These are phyloP conservation scores for Omphalotus guepiniiformis DNA, from an alignment of 768 basidiomycete genomes.

Conservation along the genomic window DNA sequence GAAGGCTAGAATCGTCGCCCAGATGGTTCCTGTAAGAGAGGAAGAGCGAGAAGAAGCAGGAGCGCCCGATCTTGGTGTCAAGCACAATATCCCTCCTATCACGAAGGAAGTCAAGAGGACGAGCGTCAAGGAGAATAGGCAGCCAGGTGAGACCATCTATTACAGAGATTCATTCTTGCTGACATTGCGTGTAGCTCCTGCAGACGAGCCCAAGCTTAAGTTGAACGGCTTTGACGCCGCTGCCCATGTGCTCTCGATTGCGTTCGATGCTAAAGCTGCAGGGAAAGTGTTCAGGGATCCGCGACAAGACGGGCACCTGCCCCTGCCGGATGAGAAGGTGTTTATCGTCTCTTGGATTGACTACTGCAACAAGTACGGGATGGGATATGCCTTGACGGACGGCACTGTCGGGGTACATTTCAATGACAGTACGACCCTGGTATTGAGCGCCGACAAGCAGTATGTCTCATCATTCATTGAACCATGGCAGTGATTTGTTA, in stretches of 20 bases:
- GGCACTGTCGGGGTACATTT: constrained; percentile 94
- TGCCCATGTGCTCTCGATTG: constrained; percentile 41
- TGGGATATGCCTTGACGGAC: constrained; percentile 96
- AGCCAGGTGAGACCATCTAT: constrained; percentile 2
- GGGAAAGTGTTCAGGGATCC: constrained; percentile 70
- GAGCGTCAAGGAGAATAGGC: constrained; percentile 12
- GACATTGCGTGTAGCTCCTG: neutral
- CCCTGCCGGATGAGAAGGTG: constrained; percentile 63
- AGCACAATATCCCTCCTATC: constrained; percentile 28
- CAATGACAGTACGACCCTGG: constrained; percentile 88
- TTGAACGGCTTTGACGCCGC: constrained; percentile 67
- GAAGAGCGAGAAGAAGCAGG: constrained; percentile 28
- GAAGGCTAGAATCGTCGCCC: constrained; percentile 90
- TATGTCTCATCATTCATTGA: constrained; percentile 36
- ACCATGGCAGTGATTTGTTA: neutral
- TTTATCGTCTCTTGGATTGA: constrained; percentile 99
- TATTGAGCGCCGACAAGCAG: constrained; percentile 85
- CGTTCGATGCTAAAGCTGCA: constrained; percentile 63
- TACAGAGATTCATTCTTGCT: neutral
- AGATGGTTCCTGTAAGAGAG: constrained; percentile 73
- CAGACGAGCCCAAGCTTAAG: constrained; percentile 21
- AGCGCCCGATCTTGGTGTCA: constrained; percentile 27
- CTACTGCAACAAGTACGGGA: constrained; percentile 99
- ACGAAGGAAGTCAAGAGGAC: constrained; percentile 17
- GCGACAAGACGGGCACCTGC: constrained; percentile 39